These are phyloP conservation scores for Fusarium sp. DNA, from an alignment of 2,329 filamentous ascomycete species.

Conservation along the genomic window DNA sequence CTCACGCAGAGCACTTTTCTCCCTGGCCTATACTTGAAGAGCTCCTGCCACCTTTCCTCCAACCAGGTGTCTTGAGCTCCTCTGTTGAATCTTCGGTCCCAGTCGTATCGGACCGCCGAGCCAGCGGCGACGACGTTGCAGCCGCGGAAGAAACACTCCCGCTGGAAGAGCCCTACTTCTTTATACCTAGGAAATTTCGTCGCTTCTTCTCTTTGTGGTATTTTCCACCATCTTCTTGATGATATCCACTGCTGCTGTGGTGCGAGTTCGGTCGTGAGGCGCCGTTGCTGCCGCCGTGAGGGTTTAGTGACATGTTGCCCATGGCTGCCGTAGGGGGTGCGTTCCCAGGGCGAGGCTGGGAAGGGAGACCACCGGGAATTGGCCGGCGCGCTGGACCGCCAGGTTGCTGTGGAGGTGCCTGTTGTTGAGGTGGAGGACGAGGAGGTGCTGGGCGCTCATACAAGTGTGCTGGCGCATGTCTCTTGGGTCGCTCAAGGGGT, in stretches of 20 bases:
- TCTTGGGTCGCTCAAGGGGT: conserved; percentile 81
- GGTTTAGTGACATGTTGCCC: conserved; percentile 63
- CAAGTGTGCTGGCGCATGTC: conserved; percentile 85
- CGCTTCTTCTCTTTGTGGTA: conserved; percentile 71
- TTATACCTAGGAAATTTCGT: conserved; percentile 67
- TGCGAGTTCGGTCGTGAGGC: conserved; percentile 28
- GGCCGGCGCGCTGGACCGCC: conserved; percentile 36
- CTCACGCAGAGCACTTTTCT: neutral
- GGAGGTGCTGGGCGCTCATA: conserved; percentile 77
- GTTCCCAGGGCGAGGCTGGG: conserved; percentile 40
- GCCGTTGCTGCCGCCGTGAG: conserved; percentile 33
- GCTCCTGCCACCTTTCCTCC: conserved; percentile 4
- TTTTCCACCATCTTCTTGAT: conserved; percentile 51
- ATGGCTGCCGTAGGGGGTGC: conserved; percentile 63
- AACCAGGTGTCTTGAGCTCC: neutral
- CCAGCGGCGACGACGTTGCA: neutral
- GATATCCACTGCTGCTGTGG: conserved; percentile 12
- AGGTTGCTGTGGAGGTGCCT: conserved; percentile 21
- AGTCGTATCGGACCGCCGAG: conserved; percentile 23
- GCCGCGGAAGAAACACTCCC: conserved; percentile 28
- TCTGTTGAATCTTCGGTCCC: conserved; percentile 25
- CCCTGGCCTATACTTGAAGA: neutral
- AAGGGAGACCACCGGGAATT: conserved; percentile 41
- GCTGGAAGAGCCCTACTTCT: conserved; percentile 60
- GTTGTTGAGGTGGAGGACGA: conserved; percentile 51